These are phyloP conservation scores for Mycena polygramma DNA, from an alignment of 768 basidiomycete genomes.

Conservation along the genomic window DNA sequence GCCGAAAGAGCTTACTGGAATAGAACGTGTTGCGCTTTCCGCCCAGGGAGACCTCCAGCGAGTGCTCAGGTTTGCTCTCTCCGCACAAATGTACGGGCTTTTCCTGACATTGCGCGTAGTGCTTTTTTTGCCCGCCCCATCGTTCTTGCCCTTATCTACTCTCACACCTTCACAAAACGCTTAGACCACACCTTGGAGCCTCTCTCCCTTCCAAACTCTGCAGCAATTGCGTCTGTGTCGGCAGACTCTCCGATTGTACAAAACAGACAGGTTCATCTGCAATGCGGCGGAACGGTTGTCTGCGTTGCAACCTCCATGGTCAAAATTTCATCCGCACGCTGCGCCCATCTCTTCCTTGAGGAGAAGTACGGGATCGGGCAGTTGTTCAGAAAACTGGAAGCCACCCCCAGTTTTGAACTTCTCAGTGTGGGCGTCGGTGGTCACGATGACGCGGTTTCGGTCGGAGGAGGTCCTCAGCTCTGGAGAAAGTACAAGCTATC, in stretches of 20 bases:
- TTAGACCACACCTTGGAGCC: constrained; percentile 44
- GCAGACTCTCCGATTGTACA: constrained; percentile 67
- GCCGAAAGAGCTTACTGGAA: constrained; percentile 64
- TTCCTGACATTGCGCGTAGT: constrained; percentile 48
- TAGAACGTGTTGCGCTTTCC: constrained; percentile 78
- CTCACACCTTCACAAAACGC: constrained; percentile 56
- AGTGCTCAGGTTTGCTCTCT: constrained; percentile 68
- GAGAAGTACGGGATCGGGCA: constrained; percentile 80
- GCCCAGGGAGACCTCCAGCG: constrained; percentile 81
- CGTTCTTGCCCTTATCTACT: constrained; percentile 68
- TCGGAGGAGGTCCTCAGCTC: constrained; percentile 44
- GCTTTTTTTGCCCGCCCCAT: constrained; percentile 77
- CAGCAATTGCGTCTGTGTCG: constrained; percentile 57
- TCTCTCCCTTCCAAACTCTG: constrained; percentile 51
- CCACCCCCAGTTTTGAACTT: constrained; percentile 70
- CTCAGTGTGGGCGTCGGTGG: constrained; percentile 63
- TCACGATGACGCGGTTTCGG: constrained; percentile 42
- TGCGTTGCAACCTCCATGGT: constrained; percentile 78
- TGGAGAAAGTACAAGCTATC: constrained; percentile 72
- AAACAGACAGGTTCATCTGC: constrained; percentile 73
- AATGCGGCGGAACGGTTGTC: constrained; percentile 65
- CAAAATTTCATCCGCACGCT: constrained; percentile 66
- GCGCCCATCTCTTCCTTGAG: constrained; percentile 73
- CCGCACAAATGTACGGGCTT: background rate
- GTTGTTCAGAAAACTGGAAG: constrained; percentile 69